Conservation (phyloP, 768 basidiomycete genomes). For the Leccinellum luteum region DNA sequence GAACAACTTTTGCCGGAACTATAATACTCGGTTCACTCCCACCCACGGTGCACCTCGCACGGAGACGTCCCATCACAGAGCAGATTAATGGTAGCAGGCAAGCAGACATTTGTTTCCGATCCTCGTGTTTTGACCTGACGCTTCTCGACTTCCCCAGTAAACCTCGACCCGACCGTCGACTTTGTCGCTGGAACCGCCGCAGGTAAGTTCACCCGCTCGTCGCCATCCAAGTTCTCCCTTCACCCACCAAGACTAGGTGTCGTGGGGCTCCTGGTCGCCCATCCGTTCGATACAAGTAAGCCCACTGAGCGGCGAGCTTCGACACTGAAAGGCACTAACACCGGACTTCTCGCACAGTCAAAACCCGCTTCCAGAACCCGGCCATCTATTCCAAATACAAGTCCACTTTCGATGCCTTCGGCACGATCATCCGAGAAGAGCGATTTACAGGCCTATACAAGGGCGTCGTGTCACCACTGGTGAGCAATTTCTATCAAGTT, state of each 20-base stretch:
- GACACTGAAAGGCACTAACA: background rate
- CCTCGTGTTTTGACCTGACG: background rate
- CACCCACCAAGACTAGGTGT: constrained; percentile 40
- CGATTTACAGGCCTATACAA: constrained; percentile 66
- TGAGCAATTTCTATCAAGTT: constrained; percentile 30
- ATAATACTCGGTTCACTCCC: background rate
- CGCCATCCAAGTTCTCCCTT: background rate
- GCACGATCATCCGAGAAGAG: constrained; percentile 70
- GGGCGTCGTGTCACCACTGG: constrained; percentile 79
- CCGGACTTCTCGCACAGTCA: constrained; percentile 46
- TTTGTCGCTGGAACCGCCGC: constrained; percentile 78
- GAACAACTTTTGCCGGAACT: background rate
- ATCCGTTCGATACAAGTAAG: constrained; percentile 73
- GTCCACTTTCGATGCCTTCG: constrained; percentile 63
- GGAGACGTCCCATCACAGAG: no score
- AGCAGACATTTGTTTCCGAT: background rate
- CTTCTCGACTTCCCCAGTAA: constrained; percentile 8
- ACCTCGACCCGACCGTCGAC: constrained; percentile 64
- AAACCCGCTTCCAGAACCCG: constrained; percentile 77
- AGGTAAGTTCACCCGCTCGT: constrained; percentile 28
- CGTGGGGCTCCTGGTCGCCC: constrained; percentile 64
- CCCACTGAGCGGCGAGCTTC: background rate
- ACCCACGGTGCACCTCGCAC: background rate
- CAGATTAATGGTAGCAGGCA: constrained; percentile 23
- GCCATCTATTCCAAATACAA: constrained; percentile 53